Evolutionary conservation across 306 rosid genomes (phyloP).

Genomic region (Lathyrus aphaca): DNA sequence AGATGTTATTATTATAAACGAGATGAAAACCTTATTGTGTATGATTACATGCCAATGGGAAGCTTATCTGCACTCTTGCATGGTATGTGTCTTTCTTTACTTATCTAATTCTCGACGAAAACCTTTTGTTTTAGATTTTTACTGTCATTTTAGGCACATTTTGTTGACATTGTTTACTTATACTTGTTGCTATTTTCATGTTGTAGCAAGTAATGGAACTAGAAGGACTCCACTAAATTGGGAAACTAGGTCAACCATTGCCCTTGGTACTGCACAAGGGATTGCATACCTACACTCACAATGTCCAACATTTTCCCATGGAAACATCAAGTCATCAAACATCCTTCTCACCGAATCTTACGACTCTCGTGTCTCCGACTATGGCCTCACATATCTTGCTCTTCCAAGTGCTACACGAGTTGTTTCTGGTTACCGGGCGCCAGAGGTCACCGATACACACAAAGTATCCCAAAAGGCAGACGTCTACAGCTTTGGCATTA

Average conservation of each 20-base stretch:
- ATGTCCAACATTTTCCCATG: constrained; percentile 67
- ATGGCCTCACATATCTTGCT: constrained; percentile 77
- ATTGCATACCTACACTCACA: constrained; percentile 75
- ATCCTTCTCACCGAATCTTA: constrained; percentile 70
- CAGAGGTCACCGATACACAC: constrained; percentile 74
- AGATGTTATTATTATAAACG: constrained; percentile 66
- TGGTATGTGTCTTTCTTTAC: constrained; percentile 51
- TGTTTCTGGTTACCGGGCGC: constrained; percentile 87
- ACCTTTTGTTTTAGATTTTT: no score
- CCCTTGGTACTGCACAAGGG: constrained; percentile 78
- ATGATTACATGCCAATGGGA: constrained; percentile 91
- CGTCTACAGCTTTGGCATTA: constrained; percentile 90
- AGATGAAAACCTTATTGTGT: constrained; percentile 81
- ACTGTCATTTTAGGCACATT: no score
- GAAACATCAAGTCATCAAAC: constrained; percentile 89
- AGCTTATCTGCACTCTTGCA: constrained; percentile 93
- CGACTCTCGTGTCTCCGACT: constrained; percentile 78
- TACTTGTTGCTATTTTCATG: constrained; percentile 21
- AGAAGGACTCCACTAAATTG: constrained; percentile 88
- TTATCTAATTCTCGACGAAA: constrained; percentile 23
- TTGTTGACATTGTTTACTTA: no score
- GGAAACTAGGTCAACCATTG: constrained; percentile 86
- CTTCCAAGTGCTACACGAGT: constrained; percentile 64
- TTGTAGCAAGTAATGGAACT: constrained; percentile 68
- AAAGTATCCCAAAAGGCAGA: constrained; percentile 78